Evolutionary conservation across 306 rosid species (phyloP).

Genomic region (barrel medic (Medicago truncatula)): MtrunA17r5.0-ANR NC_053048.1:43321501-43322000

Average conservation of each 20-base stretch:
- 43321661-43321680: constrained; percentile 68
- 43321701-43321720: constrained; percentile 13
- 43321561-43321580: neutral
- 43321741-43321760: constrained; percentile 35
- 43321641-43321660: constrained; percentile 48
- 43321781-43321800: constrained; percentile 79
- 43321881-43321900: constrained; percentile 88
- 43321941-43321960: constrained; percentile 93
- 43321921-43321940: constrained; percentile 85
- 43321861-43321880: constrained; percentile 71
- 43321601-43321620: constrained; percentile 22
- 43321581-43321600: neutral
- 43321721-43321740: constrained; percentile 34
- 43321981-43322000: constrained; percentile 73
- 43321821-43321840: constrained; percentile 77
- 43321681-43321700: constrained; percentile 50
- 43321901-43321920: constrained; percentile 81
- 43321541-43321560: neutral
- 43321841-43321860: constrained; percentile 69
- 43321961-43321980: constrained; percentile 86
- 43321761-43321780: constrained; percentile 77
- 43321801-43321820: constrained; percentile 88
- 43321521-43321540: constrained; percentile 16
- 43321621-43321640: constrained; percentile 19
- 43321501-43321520: constrained; percentile 10